Conservation (phyloP, 768 basidiomycete genomes). For the Mycena galopus region DNA sequence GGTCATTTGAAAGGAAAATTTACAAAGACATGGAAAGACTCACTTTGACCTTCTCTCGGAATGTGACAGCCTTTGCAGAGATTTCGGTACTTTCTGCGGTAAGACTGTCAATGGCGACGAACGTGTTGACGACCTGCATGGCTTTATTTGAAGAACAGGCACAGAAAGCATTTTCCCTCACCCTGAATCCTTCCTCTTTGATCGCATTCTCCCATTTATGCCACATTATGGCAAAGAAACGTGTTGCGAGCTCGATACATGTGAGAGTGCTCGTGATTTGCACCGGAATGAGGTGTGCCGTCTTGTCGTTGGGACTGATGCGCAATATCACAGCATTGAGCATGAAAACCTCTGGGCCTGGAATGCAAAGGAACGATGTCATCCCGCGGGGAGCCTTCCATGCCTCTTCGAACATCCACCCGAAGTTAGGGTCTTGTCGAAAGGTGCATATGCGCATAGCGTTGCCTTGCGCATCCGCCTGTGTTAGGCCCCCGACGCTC, state of each 20-base stretch:
- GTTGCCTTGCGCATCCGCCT: conserved; percentile 28
- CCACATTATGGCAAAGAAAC: conserved; percentile 32
- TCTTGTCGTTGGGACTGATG: conserved; percentile 31
- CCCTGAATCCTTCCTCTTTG: conserved; percentile 34
- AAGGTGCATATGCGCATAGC: conserved; percentile 33
- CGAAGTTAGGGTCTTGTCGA: conserved; percentile 30
- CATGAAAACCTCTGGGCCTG: conserved; percentile 28
- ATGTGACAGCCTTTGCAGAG: not conserved
- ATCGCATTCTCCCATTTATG: conserved; percentile 32
- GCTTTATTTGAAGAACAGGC: not conserved
- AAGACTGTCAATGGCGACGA: conserved; percentile 23
- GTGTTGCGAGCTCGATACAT: conserved; percentile 17
- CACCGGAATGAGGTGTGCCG: conserved; percentile 31
- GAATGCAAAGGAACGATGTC: conserved; percentile 33
- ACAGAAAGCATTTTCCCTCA: not conserved
- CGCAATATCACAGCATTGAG: conserved; percentile 31
- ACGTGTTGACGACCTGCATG: conserved; percentile 24
- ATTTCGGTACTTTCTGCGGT: conserved; percentile 27
- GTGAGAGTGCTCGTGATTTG: conserved; percentile 22
- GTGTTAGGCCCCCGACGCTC: conserved; percentile 22
- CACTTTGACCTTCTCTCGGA: conserved; percentile 30
- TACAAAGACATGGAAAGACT: not conserved
- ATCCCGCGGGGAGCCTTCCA: conserved; percentile 15
- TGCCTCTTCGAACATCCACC: conserved; percentile 34
- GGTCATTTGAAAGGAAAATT: not conserved